Evolutionary conservation across 345 rosid species (phyloP).

Genomic region (Moricandia arvensis): DNA sequence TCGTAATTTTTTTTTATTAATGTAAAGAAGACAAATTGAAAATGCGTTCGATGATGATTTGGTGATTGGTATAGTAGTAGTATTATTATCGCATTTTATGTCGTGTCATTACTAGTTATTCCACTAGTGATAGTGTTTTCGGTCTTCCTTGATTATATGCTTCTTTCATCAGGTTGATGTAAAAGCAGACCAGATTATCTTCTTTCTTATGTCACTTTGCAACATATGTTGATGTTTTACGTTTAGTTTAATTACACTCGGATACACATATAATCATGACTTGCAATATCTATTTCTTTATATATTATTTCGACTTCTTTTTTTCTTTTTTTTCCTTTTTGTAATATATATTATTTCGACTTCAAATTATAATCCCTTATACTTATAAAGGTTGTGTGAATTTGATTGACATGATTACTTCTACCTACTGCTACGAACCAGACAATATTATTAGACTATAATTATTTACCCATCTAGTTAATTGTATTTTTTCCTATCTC

Average conservation of each 20-base stretch:
- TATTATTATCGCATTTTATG: conserved; percentile 5
- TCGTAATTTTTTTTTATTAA: conserved; percentile 10
- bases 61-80: conserved; percentile 7
- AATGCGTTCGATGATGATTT: conserved; percentile 19
- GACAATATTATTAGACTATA: background rate
- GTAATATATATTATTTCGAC: too few species aligned
- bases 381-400: background rate
- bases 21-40: conserved; percentile 19
- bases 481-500: background rate
- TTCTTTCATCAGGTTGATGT: conserved; percentile 12
- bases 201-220: conserved; percentile 22
- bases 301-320: too few species aligned
- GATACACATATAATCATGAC: background rate
- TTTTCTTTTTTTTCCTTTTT: too few species aligned
- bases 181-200: background rate
- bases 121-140: conserved; percentile 30
- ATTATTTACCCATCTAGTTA: background rate
- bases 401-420: background rate
- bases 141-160: conserved; percentile 17
- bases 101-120: conserved; percentile 34
- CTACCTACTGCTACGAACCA: background rate
- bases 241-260: background rate
- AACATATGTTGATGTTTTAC: background rate
- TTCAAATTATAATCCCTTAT: too few species aligned
- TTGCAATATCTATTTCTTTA: too few species aligned